phyloP scores from a whole-genome alignment of 345 rosid species.

The Geranium rotundifolium region DNA sequence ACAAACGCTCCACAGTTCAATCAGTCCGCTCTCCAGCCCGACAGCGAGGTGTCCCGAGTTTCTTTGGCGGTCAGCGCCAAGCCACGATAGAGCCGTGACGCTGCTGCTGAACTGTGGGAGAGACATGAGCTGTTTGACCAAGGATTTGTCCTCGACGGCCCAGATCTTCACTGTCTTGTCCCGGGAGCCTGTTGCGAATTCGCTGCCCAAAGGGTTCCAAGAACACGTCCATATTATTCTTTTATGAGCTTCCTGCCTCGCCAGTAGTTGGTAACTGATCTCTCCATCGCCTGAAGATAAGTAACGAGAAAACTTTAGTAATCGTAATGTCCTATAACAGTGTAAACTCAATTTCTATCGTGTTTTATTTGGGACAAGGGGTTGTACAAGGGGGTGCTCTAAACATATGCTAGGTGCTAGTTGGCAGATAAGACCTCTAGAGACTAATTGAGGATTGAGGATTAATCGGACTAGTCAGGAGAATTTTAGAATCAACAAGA shows the following conservation, averaged over 20 bases:
- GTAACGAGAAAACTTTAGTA: not conserved
- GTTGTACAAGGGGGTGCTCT: too few species aligned
- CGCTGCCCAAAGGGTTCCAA: conserved; percentile 87
- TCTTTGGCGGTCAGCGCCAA: conserved; percentile 39
- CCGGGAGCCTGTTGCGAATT: conserved; percentile 56
- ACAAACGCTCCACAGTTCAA: conserved; percentile 53
- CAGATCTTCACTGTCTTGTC: conserved; percentile 53
- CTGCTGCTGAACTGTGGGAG: conserved; percentile 66
- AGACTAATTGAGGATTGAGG: too few species aligned
- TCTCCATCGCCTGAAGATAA: conserved; percentile 27
- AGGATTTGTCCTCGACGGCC: conserved; percentile 36
- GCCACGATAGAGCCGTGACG: conserved; percentile 71
- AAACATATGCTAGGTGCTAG: too few species aligned
- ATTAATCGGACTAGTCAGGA: too few species aligned
- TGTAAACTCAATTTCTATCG: too few species aligned
- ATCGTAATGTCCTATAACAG: not conserved
- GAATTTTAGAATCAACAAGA: too few species aligned
- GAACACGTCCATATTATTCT: conserved; percentile 97
- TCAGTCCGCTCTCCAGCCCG: conserved; percentile 74
- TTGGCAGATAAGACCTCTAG: too few species aligned
- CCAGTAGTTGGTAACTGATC: conserved; percentile 42
- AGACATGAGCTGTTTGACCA: conserved; percentile 38
- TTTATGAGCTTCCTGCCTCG: conserved; percentile 80
- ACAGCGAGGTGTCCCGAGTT: conserved; percentile 52
- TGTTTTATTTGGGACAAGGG: too few species aligned